These are phyloP conservation scores for Phytophthora hibernalis DNA, from an alignment of 352 stramenopile genomes.

Conservation along the genomic window DNA sequence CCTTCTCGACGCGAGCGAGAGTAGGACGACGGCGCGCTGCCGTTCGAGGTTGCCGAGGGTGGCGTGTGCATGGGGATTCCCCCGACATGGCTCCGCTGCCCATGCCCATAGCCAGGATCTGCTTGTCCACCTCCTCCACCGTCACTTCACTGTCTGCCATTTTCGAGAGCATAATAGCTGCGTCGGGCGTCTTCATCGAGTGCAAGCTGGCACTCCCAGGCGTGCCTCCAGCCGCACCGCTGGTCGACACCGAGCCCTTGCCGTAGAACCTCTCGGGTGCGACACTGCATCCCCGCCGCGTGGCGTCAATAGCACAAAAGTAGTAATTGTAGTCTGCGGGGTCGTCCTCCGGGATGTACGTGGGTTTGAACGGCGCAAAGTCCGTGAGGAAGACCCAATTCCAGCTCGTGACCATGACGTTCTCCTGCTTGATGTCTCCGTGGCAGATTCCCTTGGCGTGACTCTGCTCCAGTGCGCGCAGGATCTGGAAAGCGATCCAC, in stretches of 20 bases:
- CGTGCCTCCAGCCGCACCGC: constrained; percentile 17
- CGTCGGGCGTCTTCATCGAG: constrained; percentile 57
- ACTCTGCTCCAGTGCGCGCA: constrained; percentile 94
- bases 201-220: constrained; percentile 25
- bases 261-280: constrained; percentile 91
- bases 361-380: constrained; percentile 96
- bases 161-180: constrained; percentile 67
- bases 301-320: constrained; percentile 88
- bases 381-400: constrained; percentile 98
- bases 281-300: constrained; percentile 94
- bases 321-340: constrained; percentile 97
- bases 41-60: constrained; percentile 27
- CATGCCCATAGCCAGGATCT: constrained; percentile 72
- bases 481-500: constrained; percentile 97
- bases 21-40: constrained; percentile 43
- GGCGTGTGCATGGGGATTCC: constrained; percentile 39
- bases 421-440: constrained; percentile 98
- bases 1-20: constrained; percentile 63
- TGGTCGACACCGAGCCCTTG: constrained; percentile 33
- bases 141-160: constrained; percentile 77
- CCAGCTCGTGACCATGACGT: constrained; percentile 98
- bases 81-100: constrained; percentile 26
- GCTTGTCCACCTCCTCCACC: constrained; percentile 77
- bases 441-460: constrained; percentile 95
- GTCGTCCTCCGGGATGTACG: constrained; percentile 95